Evolutionary conservation across 208 protist species (phyloP), one percentile per base, ranked within the genome.

Genomic region (Leishmania gerbilli): DNA sequence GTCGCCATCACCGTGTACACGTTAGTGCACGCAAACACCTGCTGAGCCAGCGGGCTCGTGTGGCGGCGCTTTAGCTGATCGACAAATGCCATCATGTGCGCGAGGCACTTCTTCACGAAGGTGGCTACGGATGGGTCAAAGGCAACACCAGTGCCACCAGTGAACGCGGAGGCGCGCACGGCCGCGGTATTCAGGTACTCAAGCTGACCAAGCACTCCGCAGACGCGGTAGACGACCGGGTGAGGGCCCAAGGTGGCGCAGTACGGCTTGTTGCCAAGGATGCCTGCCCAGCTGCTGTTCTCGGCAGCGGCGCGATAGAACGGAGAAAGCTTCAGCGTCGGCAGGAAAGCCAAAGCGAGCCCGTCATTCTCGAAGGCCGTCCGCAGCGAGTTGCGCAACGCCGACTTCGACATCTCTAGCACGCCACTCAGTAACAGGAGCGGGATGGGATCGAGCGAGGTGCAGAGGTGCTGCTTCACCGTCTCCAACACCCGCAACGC

Each of bases 401-500:
- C 88, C 42, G 87, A 78, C 85, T 96, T 96, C 58, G 86, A 81
- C 74, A 89, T 88, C 82, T 96, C 94, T n/a, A 97, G 87, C 64
- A 95, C 79, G 56, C 88, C 83, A 80, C 94, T 96, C 40, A 97
- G 87, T 51, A 97, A 80, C 53, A 97, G 71, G 17, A 97, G 87
- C 27, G 94, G 94, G 74, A 97, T 92, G 34, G 94, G 94, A 81
- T 96, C 89, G 8, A 89, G 84, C 19, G 88, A 90, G 78, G 88
- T 92, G 85, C 94, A 96, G 53, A 97, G 83, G 76, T 93, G 88
- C 81, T 89, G 88, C 89, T 96, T 96, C 7, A 88, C 80, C 69
- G 91, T 86, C 72, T 97, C 91, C 65, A 96, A 34, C 42, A 93
- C 82, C 0, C 94, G 91, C 77, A 96, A 85, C 65, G 86, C 88